phyloP scores from a whole-genome alignment of 441 rosid genomes.

The Theobroma grandiflorum region DNA sequence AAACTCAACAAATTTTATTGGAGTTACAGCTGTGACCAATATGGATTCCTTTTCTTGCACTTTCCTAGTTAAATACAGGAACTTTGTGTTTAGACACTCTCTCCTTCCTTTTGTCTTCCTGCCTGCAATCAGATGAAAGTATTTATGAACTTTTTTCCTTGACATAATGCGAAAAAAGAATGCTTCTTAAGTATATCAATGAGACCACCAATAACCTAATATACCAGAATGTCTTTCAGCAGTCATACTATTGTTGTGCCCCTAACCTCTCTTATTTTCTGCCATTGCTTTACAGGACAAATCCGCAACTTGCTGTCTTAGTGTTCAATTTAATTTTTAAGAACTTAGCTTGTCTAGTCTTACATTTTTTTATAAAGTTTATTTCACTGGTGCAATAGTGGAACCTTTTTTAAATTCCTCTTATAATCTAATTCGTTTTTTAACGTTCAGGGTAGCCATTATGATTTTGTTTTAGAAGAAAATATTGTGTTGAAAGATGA shows the following conservation, averaged over 20 bases:
- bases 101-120: neutral
- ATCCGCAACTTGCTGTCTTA: neutral
- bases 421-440: neutral
- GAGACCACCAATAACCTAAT: neutral
- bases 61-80: neutral
- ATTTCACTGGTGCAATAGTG: conserved; percentile 1
- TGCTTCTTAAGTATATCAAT: neutral
- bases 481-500: conserved; percentile 15
- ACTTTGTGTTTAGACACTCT: neutral
- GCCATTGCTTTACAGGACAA: neutral
- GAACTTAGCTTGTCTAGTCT: neutral
- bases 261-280: conserved; percentile 3
- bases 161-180: neutral
- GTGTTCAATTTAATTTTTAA: neutral
- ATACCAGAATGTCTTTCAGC: neutral
- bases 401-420: conserved; percentile 4
- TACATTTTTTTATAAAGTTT: neutral
- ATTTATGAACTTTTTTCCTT: neutral
- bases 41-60: neutral
- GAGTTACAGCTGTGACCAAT: neutral
- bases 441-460: conserved; percentile 32
- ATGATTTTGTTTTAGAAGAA: conserved; percentile 25
- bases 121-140: neutral
- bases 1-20: neutral
- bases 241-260: neutral